Conservation (phyloP, 1,284 basidiomycete genomes). For the Pterulicium gracile region DNA sequence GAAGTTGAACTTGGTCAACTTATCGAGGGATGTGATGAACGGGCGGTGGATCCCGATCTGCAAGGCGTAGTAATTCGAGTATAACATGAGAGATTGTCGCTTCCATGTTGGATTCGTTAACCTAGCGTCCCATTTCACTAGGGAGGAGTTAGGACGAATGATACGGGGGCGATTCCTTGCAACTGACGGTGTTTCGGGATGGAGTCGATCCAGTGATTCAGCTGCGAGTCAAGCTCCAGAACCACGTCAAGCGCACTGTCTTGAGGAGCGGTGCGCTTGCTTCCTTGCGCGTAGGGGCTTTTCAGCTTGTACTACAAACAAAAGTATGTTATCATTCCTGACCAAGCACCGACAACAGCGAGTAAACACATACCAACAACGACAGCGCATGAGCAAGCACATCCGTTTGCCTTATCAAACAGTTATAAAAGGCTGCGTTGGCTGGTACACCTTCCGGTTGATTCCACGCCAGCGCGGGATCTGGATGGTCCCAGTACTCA, state of each 20-base stretch:
- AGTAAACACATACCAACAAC: slow-evolving; percentile 53
- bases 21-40: slow-evolving; percentile 63
- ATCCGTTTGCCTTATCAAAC: slow-evolving; percentile 49
- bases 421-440: slow-evolving; percentile 41
- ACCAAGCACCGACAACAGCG: slow-evolving; percentile 43
- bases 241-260: slow-evolving; percentile 63
- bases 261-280: no score
- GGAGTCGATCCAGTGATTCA: slow-evolving; percentile 70
- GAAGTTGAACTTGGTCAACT: slow-evolving; percentile 50
- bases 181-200: slow-evolving; percentile 47
- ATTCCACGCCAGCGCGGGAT: slow-evolving; percentile 38
- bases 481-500: slow-evolving; percentile 60
- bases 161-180: background rate
- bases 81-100: slow-evolving; percentile 59
- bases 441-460: slow-evolving; percentile 50
- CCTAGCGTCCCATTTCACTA: slow-evolving; percentile 61
- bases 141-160: background rate
- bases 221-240: slow-evolving; percentile 63
- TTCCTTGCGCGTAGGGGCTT: slow-evolving; percentile 46
- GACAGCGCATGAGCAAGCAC: slow-evolving; percentile 55
- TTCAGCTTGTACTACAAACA: slow-evolving; percentile 52
- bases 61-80: slow-evolving; percentile 59
- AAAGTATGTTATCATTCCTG: background rate
- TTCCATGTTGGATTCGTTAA: slow-evolving; percentile 50
- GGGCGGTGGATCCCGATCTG: slow-evolving; percentile 76